Conservation (phyloP, 2,329 filamentous ascomycete genomes). For the Phoma herbarum region DNA sequence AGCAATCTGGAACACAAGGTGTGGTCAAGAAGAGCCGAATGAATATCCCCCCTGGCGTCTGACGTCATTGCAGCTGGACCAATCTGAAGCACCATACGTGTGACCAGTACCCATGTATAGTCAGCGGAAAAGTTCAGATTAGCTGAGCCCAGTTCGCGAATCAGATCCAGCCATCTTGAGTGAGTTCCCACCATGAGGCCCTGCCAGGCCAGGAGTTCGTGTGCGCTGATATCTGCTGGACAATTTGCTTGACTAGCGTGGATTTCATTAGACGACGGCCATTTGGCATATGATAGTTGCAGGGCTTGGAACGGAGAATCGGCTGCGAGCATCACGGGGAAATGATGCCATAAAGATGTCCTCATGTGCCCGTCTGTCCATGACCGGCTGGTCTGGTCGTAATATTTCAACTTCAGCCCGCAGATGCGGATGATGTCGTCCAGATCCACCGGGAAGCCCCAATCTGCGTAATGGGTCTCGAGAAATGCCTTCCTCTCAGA, state of each 20-base stretch:
- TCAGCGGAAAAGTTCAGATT: constrained; percentile 68
- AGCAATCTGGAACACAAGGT: constrained; percentile 61
- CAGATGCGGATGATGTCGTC: constrained; percentile 58
- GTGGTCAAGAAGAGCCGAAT: constrained; percentile 60
- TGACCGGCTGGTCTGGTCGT: constrained; percentile 50
- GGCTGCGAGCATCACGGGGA: constrained; percentile 50
- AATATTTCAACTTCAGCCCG: constrained; percentile 59
- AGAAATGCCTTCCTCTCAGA: constrained; percentile 59
- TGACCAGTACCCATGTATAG: constrained; percentile 60
- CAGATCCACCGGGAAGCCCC: constrained; percentile 54
- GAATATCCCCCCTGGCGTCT: constrained; percentile 55
- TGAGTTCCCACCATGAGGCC: constrained; percentile 57
- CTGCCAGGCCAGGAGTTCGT: constrained; percentile 65
- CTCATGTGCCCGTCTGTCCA: constrained; percentile 52
- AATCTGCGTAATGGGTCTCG: constrained; percentile 58
- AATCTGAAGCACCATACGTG: constrained; percentile 63
- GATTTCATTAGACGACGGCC: constrained; percentile 64
- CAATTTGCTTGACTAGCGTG: constrained; percentile 61
- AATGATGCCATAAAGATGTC: constrained; percentile 59
- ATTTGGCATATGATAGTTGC: constrained; percentile 35
- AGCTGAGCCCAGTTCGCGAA: constrained; percentile 62
- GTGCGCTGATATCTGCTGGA: constrained; percentile 56
- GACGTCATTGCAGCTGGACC: constrained; percentile 57
- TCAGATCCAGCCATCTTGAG: constrained; percentile 59
- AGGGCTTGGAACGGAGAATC: constrained; percentile 52